Conservation (phyloP, 345 rosid species). For the Acer campestre region DNA sequence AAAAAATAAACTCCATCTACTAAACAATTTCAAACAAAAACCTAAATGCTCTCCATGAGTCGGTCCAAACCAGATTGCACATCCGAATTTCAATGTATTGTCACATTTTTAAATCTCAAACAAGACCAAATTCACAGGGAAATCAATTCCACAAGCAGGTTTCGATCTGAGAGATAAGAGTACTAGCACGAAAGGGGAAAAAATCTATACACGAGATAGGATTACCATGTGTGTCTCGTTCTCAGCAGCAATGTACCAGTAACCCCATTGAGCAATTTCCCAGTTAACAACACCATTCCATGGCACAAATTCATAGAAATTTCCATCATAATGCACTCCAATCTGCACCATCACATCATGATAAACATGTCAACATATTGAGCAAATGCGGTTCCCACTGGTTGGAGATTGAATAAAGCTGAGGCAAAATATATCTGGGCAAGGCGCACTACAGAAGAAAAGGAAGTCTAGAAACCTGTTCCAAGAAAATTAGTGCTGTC, state of each 20-base stretch:
- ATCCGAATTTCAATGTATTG: neutral
- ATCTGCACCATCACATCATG: constrained; percentile 49
- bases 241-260: constrained; percentile 79
- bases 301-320: constrained; percentile 87
- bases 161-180: neutral
- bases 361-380: neutral
- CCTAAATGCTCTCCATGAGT: neutral
- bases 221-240: constrained; percentile 71
- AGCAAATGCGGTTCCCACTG: neutral
- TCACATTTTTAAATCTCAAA: constrained; percentile 4
- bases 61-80: neutral
- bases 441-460: neutral
- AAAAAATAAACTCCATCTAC: constrained; percentile 5
- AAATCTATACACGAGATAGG: neutral
- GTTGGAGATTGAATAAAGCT: neutral
- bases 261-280: constrained; percentile 87
- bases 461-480: neutral
- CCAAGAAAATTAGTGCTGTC: neutral
- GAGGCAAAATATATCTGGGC: neutral
- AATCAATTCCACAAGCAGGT: neutral
- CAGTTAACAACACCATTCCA: constrained; percentile 80
- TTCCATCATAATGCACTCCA: constrained; percentile 87
- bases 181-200: neutral
- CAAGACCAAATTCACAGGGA: neutral
- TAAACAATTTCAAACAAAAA: constrained; percentile 9